phyloP scores from a whole-genome alignment of 306 rosid species.

The Medicago truncatula region DNA sequence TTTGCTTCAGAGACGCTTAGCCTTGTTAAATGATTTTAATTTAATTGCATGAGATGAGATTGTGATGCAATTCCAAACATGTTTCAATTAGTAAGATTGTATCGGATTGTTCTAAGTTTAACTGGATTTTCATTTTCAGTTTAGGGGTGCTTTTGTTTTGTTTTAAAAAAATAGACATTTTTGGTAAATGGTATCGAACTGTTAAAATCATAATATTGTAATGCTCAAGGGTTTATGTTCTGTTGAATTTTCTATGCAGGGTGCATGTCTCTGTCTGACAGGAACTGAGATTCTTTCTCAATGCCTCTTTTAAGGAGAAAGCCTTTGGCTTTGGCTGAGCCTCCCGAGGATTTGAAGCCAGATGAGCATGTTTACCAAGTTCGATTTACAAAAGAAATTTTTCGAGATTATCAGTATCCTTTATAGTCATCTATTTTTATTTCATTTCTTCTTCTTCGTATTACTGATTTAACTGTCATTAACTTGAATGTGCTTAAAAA shows the following conservation, averaged over 20 bases:
- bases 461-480: neutral
- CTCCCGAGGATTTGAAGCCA: slow-evolving; percentile 73
- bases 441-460: slow-evolving; percentile 11
- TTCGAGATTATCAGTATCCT: slow-evolving; percentile 89
- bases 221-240: slow-evolving; percentile 29
- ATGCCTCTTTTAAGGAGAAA: slow-evolving; percentile 90
- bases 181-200: neutral
- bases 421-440: neutral
- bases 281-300: slow-evolving; percentile 38
- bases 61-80: slow-evolving; percentile 6
- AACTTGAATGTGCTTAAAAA: slow-evolving; percentile 8
- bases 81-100: neutral
- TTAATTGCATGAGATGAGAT: slow-evolving; percentile 18
- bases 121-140: slow-evolving; percentile 26
- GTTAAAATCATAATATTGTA: neutral
- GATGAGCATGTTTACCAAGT: slow-evolving; percentile 77
- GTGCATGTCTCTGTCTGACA: slow-evolving; percentile 38
- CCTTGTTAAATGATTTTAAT: neutral
- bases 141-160: too few relatives aligned
- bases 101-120: slow-evolving; percentile 7
- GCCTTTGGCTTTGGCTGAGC: slow-evolving; percentile 68
- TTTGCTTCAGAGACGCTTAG: neutral
- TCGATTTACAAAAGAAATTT: slow-evolving; percentile 87
- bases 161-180: too few relatives aligned
- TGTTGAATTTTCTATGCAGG: slow-evolving; percentile 43